Evolutionary conservation across 208 protist genomes (phyloP), one percentile per base, ranked within the genome.

Genomic region (Leishmania guyanensis): DNA sequence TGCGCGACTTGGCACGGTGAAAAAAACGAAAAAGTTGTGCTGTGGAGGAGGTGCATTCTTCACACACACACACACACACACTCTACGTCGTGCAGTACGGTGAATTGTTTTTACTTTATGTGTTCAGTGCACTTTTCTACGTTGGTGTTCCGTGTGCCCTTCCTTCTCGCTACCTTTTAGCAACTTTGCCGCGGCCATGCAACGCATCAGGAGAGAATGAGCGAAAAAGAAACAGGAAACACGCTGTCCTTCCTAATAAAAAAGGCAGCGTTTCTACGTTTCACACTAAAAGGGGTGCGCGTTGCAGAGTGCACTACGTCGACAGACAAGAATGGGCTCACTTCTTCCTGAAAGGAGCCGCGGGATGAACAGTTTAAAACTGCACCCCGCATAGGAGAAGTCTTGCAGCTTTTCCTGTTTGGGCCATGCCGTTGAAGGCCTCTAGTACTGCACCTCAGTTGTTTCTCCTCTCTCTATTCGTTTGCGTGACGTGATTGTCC

Each of bases 11-110:
- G 58, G 43, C 43, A 6, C 43, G 4, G 43, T 46, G 43, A 46
- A 64, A 64, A 64, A 64, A 64, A 64, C 20, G 26, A 29, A 64
- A n/a, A 64, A 26, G 58, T 64, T 29, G 20, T n/a, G 58, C 58
- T n/a, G 16, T 6, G 1, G 58, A 64, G 26, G 58, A 64, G 26
- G 2, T 17, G 58, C 58, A 0, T 64, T 17, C 58, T 29, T 17
- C 58, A 64, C 58, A 64, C 8, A 64, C 58, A 64, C 58, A 64
- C 8, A 64, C 58, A 64, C 58, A 64, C 58, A 64, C 58, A 64
- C 58, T 9, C 58, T 29, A n/a, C 58, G 33, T 16, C 26, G 29
- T 10, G 12, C 2, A 20, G 33, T 14, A 20, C 33, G 26, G 64
- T 10, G 64, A 29, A 6, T 43, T 26, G 0, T 69, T 39, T 58